Percentiles rank a stretch among this genome's conserved stretches.
These are phyloP conservation scores for Talaromyces sp. DNA, from an alignment of 2,329 filamentous ascomycete genomes.

Conservation along the genomic window DNA sequence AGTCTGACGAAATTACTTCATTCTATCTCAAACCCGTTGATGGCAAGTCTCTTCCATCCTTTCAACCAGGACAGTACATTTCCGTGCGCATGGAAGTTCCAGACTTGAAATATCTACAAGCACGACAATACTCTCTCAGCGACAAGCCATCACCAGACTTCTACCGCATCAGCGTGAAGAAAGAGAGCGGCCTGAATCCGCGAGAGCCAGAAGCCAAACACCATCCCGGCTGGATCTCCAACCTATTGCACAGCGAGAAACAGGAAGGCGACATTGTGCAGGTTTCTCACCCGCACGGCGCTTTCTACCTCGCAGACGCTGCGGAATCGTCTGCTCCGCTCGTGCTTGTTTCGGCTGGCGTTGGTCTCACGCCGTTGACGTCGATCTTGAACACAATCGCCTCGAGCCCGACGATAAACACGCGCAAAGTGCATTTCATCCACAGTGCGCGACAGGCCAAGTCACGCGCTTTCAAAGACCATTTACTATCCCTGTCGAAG, in stretches of 20 bases:
- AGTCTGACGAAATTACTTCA: constrained; percentile 64
- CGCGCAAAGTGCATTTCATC: constrained; percentile 54
- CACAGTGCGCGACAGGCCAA: constrained; percentile 51
- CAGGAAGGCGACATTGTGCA: constrained; percentile 58
- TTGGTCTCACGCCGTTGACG: constrained; percentile 56
- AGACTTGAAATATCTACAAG: constrained; percentile 57
- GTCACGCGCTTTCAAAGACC: constrained; percentile 48
- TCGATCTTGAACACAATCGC: constrained; percentile 55
- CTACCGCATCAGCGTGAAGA: constrained; percentile 69
- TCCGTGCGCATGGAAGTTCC: constrained; percentile 58
- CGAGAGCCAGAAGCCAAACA: constrained; percentile 39
- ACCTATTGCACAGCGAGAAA: constrained; percentile 60
- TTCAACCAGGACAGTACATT: constrained; percentile 68
- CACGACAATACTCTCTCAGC: constrained; percentile 68
- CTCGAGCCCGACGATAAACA: constrained; percentile 35
- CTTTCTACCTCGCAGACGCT: constrained; percentile 48
- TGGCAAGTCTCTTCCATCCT: constrained; percentile 55
- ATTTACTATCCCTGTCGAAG: constrained; percentile 43
- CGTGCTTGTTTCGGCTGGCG: constrained; percentile 58
- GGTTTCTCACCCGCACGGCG: constrained; percentile 62
- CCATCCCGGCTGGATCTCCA: constrained; percentile 63
- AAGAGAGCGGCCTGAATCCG: constrained; percentile 47
- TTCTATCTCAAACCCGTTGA: constrained; percentile 65
- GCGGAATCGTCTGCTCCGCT: constrained; percentile 45
- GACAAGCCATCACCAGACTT: constrained; percentile 57